These are phyloP conservation scores for Penicillium verrucosum DNA, from an alignment of 2,329 filamentous ascomycete species.

Conservation along the genomic window DNA sequence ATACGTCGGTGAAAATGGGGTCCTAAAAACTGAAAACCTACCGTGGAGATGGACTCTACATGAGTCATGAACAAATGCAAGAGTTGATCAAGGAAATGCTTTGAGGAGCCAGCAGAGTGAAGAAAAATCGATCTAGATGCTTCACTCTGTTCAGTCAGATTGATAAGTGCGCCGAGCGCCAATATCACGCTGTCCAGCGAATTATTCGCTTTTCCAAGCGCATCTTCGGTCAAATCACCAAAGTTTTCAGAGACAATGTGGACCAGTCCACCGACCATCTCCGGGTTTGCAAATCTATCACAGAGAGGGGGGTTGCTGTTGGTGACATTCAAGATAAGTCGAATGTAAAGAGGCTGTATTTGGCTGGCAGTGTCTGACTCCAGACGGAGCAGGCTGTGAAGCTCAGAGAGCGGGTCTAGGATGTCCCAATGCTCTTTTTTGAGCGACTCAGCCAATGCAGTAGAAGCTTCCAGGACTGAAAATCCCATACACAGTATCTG, in stretches of 20 bases:
- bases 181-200: constrained; percentile 72
- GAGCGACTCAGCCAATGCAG: constrained; percentile 28
- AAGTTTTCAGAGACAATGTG: constrained; percentile 36
- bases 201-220: constrained; percentile 45
- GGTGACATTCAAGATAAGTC: constrained; percentile 78
- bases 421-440: constrained; percentile 26
- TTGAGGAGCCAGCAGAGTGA: constrained; percentile 33
- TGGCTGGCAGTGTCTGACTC: constrained; percentile 20
- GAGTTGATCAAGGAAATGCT: constrained; percentile 56
- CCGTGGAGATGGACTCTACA: constrained; percentile 64
- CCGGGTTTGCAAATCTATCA: constrained; percentile 57
- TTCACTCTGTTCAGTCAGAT: constrained; percentile 75
- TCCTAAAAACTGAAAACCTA: constrained; percentile 42
- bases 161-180: constrained; percentile 78
- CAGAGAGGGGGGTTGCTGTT: constrained; percentile 74
- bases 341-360: constrained; percentile 50
- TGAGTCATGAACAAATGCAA: constrained; percentile 66
- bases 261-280: constrained; percentile 38
- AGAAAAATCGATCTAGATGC: constrained; percentile 55
- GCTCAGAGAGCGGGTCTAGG: constrained; percentile 29
- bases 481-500: constrained; percentile 29
- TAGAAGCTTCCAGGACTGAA: constrained; percentile 40
- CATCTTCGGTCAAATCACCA: constrained; percentile 28
- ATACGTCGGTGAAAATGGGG: background rate
- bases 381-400: constrained; percentile 41